These are phyloP conservation scores for Uronychia binucleata DNA, from an alignment of 73 alveolate genomes.

Conservation along the genomic window DNA sequence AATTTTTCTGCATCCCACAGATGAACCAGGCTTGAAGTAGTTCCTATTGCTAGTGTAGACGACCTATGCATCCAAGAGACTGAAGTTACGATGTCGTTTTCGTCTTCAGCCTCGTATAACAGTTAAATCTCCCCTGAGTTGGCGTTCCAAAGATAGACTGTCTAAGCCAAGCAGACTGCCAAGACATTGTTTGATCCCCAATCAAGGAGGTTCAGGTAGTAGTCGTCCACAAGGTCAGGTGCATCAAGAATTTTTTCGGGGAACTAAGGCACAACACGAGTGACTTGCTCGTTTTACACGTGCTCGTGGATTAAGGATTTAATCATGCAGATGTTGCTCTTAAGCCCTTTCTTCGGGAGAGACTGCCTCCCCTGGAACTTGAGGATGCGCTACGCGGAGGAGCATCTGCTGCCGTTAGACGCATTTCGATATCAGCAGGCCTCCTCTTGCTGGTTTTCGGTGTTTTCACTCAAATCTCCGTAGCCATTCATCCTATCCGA, in stretches of 20 bases:
- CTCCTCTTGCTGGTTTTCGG: neutral
- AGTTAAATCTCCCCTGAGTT: slow-evolving; percentile 20
- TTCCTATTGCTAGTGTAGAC: slow-evolving; percentile 73
- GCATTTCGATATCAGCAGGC: neutral
- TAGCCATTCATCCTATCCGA: neutral
- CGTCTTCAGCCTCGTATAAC: slow-evolving; percentile 42
- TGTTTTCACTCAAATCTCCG: neutral
- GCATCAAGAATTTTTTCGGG: slow-evolving; percentile 88
- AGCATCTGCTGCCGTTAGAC: slow-evolving; percentile 4
- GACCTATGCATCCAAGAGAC: slow-evolving; percentile 55
- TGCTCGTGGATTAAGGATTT: slow-evolving; percentile 1
- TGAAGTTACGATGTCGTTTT: slow-evolving; percentile 35
- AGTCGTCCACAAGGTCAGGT: slow-evolving; percentile 89
- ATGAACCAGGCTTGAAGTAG: slow-evolving; percentile 78
- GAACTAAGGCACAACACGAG: slow-evolving; percentile 7
- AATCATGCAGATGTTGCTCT: neutral
- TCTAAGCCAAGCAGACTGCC: slow-evolving; percentile 84
- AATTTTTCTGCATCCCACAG: slow-evolving; percentile 87
- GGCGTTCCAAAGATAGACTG: slow-evolving; percentile 82
- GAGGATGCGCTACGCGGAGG: neutral
- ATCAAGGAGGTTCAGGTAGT: slow-evolving; percentile 86
- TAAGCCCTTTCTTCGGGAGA: slow-evolving; percentile 8
- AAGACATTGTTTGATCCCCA: slow-evolving; percentile 80
- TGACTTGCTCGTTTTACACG: neutral
- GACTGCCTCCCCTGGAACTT: neutral